Evolutionary conservation across 23 red algal species (phyloP).

Genomic region (Gracilaria caudata): DNA sequence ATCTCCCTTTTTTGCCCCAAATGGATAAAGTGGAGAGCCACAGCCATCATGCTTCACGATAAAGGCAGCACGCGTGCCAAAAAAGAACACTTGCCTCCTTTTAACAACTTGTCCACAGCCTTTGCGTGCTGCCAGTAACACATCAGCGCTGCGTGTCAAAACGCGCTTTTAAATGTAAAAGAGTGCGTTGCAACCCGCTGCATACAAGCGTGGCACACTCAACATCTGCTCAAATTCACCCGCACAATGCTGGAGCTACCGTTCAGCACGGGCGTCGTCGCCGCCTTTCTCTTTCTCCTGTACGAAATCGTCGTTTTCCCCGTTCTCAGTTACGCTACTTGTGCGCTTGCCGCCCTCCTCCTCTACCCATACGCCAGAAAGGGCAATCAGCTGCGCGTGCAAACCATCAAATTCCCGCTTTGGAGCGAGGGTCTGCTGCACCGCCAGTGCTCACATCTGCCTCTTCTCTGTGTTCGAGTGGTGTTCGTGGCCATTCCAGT

Average conservation of each 20-base stretch:
- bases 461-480: background rate
- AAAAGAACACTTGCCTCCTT: no score
- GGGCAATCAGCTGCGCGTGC: background rate
- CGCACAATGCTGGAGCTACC: background rate
- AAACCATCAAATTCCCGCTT: background rate
- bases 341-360: background rate
- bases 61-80: no score
- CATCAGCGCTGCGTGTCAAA: no score
- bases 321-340: constrained; percentile 1
- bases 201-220: no score
- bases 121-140: no score
- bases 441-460: background rate
- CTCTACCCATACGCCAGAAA: background rate
- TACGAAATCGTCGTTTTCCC: constrained; percentile 10
- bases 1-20: no score
- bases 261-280: background rate
- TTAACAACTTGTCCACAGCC: no score
- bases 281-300: background rate
- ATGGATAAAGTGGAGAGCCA: no score
- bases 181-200: no score
- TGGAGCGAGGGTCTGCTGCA: background rate
- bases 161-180: no score
- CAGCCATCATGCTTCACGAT: no score
- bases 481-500: constrained; percentile 6
- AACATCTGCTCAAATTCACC: no score